Conservation (phyloP, 768 basidiomycete genomes). For the Cytidiella melzeri region DNA sequence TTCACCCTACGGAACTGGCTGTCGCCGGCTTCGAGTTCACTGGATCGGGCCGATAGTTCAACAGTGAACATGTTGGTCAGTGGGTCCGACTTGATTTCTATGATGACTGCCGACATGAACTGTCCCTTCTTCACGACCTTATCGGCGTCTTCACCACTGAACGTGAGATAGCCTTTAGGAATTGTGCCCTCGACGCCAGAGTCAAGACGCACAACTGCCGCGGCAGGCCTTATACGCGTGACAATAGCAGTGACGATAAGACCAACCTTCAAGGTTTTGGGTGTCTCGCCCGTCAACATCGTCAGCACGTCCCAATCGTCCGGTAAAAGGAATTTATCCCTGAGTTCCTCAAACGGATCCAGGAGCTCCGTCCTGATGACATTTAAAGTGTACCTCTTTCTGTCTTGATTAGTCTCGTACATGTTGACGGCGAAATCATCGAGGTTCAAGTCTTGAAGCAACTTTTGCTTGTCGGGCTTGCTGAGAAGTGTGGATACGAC, state of each 20-base stretch:
- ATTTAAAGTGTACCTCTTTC: slow-evolving; percentile 86
- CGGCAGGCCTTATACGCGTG: slow-evolving; percentile 43
- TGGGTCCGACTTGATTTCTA: slow-evolving; percentile 60
- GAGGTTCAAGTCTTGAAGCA: slow-evolving; percentile 84
- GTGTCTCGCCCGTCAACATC: slow-evolving; percentile 94
- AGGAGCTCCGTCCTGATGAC: slow-evolving; percentile 84
- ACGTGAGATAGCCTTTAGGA: slow-evolving; percentile 50
- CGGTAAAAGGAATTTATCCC: slow-evolving; percentile 59
- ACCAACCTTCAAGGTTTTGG: slow-evolving; percentile 66
- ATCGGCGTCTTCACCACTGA: slow-evolving; percentile 34
- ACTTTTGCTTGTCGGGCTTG: slow-evolving; percentile 70
- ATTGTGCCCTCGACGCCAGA: slow-evolving; percentile 89
- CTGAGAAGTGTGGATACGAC: slow-evolving; percentile 83
- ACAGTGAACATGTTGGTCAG: slow-evolving; percentile 60
- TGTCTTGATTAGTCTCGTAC: slow-evolving; percentile 73
- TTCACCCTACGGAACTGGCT: slow-evolving; percentile 52
- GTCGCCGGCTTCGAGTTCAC: slow-evolving; percentile 60
- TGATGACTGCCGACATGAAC: slow-evolving; percentile 72
- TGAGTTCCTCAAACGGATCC: slow-evolving; percentile 71
- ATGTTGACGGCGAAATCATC: slow-evolving; percentile 96
- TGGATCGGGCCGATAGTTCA: slow-evolving; percentile 64
- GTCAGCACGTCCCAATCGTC: slow-evolving; percentile 78
- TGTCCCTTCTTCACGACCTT: slow-evolving; percentile 70
- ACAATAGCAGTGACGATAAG: slow-evolving; percentile 77
- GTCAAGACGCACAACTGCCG: slow-evolving; percentile 73